Evolutionary conservation across 768 basidiomycete genomes (phyloP), one percentile per base, ranked within the genome.

Genomic region (Cystobasidium tubakii): DNA sequence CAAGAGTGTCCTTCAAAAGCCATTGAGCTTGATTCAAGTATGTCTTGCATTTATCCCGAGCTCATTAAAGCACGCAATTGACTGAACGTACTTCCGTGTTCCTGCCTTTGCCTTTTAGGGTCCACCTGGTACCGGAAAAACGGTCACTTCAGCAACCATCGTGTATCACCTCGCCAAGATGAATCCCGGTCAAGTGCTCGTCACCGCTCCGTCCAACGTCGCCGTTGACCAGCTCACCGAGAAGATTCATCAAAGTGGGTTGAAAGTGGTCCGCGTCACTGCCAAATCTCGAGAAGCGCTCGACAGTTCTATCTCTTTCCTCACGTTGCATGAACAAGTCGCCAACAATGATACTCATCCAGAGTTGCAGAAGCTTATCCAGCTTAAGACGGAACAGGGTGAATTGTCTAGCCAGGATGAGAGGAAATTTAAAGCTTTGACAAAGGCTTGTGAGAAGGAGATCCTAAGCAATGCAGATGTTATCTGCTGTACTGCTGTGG

Each of bases 101-200:
- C 57, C 12, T 29, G 7, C 7, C 4, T 31, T 53, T 2, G 23
- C 21, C 33, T 25, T 31, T 13, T 66, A 83, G 82, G 96, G 96
- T 17, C 96, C 96, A 42, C 96, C 96, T 23, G 96, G 96, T 39
- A 99, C 96, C 0, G 94, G 96, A 54, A 99, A 99, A 83, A 99
- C 96, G 0, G 96, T 99, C 67, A 99, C 96, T 0, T 99, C 96
- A 10, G 96, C 96, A 12, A 98, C 96, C 1, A 94, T 96, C 77
- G 96, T 99, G 55, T 91, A 98, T 81, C 95, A 99, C 80, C 88
- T 99, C 23, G 93, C 93, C 46, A 97, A 97, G 84, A 98, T 99
- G 95, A 98, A 98, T 80, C 93, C 94, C 0, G 95, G 95, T 63
- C 96, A 98, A 82, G 96, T 99, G 50, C 90, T 99, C 64, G 96